Conservation (phyloP, 352 stramenopile genomes). For the Phytophthora meadii region DNA sequence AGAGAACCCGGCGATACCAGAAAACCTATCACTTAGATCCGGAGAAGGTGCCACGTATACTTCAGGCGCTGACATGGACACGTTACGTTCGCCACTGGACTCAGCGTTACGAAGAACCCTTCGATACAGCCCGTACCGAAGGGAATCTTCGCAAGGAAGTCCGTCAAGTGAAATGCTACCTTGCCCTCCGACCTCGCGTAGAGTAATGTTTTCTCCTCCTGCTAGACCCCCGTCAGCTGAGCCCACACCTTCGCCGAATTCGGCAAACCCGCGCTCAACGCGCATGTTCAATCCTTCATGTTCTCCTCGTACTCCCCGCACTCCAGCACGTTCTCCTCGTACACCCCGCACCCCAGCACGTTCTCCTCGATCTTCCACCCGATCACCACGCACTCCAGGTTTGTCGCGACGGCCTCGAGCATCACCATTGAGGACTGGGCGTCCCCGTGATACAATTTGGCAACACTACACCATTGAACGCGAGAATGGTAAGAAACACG, state of each 20-base stretch:
- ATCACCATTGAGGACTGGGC: neutral
- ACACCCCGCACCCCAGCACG: too few relatives aligned
- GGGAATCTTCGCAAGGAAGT: neutral
- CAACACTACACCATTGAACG: constrained; percentile 7
- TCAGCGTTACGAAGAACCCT: neutral
- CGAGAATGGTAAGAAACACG: constrained; percentile 16
- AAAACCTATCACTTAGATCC: neutral
- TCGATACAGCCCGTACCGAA: neutral
- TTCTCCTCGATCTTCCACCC: too few relatives aligned
- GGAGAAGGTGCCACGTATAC: neutral
- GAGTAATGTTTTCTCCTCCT: constrained; percentile 3
- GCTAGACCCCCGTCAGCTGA: too few relatives aligned
- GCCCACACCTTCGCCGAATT: too few relatives aligned
- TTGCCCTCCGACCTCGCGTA: neutral
- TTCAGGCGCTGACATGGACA: neutral
- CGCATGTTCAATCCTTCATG: neutral
- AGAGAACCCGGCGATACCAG: neutral
- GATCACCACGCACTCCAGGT: neutral
- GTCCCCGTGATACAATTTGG: neutral
- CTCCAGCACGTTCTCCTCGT: neutral
- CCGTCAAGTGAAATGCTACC: neutral
- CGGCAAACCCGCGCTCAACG: neutral
- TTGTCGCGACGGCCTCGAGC: neutral
- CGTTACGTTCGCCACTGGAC: neutral
- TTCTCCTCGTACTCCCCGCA: neutral